Percentiles rank a stretch among this genome's conserved stretches.
These are phyloP conservation scores for Lojkania enalia DNA, from an alignment of 2,329 filamentous ascomycete species.

Conservation along the genomic window DNA sequence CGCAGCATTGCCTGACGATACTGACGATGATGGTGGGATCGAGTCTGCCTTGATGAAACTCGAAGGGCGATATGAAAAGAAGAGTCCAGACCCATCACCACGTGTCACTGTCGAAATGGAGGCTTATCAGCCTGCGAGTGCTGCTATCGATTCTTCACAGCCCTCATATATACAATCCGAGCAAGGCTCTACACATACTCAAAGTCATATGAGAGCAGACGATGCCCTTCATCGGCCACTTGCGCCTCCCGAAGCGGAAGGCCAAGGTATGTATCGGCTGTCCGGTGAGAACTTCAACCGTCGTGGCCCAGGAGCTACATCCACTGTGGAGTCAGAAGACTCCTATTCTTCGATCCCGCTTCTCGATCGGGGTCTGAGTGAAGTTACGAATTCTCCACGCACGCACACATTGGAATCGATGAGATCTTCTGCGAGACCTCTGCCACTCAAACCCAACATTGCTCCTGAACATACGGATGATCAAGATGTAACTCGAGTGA, in stretches of 20 bases:
- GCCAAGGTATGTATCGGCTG: slow-evolving; percentile 35
- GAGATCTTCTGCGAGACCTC: slow-evolving; percentile 49
- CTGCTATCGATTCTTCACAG: slow-evolving; percentile 19
- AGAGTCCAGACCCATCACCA: slow-evolving; percentile 24
- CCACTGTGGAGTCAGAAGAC: slow-evolving; percentile 64
- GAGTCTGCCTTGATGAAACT: slow-evolving; percentile 92
- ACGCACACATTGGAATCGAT: slow-evolving; percentile 50
- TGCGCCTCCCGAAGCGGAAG: slow-evolving; percentile 30
- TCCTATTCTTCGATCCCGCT: slow-evolving; percentile 79
- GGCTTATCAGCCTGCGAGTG: slow-evolving; percentile 27
- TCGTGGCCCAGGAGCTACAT: slow-evolving; percentile 27
- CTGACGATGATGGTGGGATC: slow-evolving; percentile 74
- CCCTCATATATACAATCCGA: slow-evolving; percentile 25
- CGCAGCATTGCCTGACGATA: slow-evolving; percentile 84
- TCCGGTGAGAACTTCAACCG: slow-evolving; percentile 36
- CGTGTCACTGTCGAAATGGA: slow-evolving; percentile 24
- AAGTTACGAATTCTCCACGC: slow-evolving; percentile 22
- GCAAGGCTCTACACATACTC: slow-evolving; percentile 15
- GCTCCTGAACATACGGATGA: slow-evolving; percentile 18
- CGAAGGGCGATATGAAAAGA: slow-evolving; percentile 77
- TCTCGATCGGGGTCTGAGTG: slow-evolving; percentile 64
- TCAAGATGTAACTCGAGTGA: slow-evolving; percentile 15
- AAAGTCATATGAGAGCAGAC: slow-evolving; percentile 22
- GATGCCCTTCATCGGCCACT: slow-evolving; percentile 33
- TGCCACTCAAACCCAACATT: slow-evolving; percentile 32